Evolutionary conservation across 1,284 basidiomycete species (phyloP), one percentile per base, ranked within the genome.

Genomic region (Puccinia novopanici): DNA sequence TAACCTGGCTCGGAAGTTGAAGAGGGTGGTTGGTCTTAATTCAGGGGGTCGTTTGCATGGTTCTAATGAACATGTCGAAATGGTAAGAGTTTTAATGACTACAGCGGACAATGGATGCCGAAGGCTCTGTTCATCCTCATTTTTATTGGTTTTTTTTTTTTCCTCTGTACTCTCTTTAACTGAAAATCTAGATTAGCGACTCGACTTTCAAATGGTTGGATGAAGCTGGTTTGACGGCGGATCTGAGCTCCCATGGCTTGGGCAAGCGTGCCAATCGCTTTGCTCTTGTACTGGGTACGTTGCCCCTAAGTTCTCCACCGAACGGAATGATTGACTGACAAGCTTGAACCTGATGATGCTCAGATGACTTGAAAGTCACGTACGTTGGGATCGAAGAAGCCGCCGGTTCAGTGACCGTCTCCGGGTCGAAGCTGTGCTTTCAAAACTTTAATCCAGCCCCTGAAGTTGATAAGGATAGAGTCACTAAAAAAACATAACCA

Each of bases 321-420:
- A 34, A 15, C 27, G 40, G 42, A 75, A 27, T 27, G 12, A 27
- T 19, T 65, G 37, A 48, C 37, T 45, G 19, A 37, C n/a, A 4
- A 27, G 17, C 55, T 40, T 13, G 27, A 10, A 30, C 1, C 30
- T 42, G 54, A 13, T 61, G 45, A 22, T 27, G 40, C n/a, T 37
- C 59, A 78, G 76, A 78, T 71, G 67, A 78, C 42, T 78, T 78
- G 54, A 78, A 78, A 37, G 67, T 78, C 37, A 70, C 65, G 13
- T 70, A 78, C 63, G 67, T 71, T 22, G 67, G 76, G 9, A 50
- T 78, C 27, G 76, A 78, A 27, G 52, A 54, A 19, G 27, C 40
- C n/a, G 17, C 76, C 3, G 76, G 76, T 50, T 24, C 37, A 12
- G 76, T 78, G 3, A 55, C 76, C 15, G 76, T 78, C n/a, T 78